These are phyloP conservation scores for Trichoderma sp. DNA, from an alignment of 2,329 filamentous ascomycete genomes.

Conservation along the genomic window DNA sequence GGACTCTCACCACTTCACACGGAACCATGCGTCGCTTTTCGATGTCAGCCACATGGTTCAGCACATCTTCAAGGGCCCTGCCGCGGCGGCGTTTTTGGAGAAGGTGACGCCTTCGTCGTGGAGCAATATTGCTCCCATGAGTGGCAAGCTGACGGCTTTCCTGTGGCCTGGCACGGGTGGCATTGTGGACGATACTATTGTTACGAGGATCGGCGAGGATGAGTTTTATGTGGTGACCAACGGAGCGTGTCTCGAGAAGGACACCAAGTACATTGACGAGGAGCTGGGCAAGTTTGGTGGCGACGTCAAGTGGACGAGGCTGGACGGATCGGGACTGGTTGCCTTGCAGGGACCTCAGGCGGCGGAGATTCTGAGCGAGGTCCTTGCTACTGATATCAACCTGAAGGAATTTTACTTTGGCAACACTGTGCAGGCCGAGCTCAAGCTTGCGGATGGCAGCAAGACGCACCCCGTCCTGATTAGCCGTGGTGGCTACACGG, in stretches of 20 bases:
- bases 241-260: conserved; percentile 86
- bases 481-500: conserved; percentile 90
- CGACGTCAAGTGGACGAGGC: conserved; percentile 62
- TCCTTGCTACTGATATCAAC: conserved; percentile 54
- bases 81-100: conserved; percentile 77
- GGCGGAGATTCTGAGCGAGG: conserved; percentile 62
- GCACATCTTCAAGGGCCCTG: conserved; percentile 77
- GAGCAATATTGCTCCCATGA: conserved; percentile 59
- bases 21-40: conserved; percentile 83
- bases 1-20: conserved; percentile 87
- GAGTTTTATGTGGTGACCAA: conserved; percentile 94
- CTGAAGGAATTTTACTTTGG: conserved; percentile 79
- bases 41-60: conserved; percentile 98
- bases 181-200: conserved; percentile 91
- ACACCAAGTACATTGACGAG: conserved; percentile 69
- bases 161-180: conserved; percentile 78
- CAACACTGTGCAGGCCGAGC: conserved; percentile 61
- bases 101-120: conserved; percentile 76
- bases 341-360: conserved; percentile 86
- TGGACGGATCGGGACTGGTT: conserved; percentile 72
- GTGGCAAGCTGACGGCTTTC: conserved; percentile 79
- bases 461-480: conserved; percentile 54
- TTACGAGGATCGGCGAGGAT: conserved; percentile 72
- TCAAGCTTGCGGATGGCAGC: conserved; percentile 56
- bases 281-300: conserved; percentile 61